phyloP scores from a whole-genome alignment of 352 stramenopile species.

The Pythium oligandrum region DNA sequence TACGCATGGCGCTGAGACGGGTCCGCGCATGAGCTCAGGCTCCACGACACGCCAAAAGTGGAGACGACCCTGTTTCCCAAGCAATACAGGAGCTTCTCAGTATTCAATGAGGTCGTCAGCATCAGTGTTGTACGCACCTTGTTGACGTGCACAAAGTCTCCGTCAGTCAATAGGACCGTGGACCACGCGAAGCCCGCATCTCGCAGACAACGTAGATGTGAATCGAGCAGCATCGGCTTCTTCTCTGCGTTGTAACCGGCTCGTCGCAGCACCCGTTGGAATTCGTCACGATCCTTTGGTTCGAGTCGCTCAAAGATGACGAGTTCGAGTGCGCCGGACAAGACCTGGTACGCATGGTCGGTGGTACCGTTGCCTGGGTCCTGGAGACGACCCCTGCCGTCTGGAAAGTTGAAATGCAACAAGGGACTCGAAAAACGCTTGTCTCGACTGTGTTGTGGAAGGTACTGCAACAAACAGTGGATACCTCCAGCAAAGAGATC shows the following conservation, averaged over 20 bases:
- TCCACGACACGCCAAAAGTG: constrained; percentile 83
- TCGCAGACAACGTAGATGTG: constrained; percentile 61
- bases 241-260: constrained; percentile 54
- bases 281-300: constrained; percentile 47
- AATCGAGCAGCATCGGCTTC: constrained; percentile 74
- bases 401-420: constrained; percentile 78
- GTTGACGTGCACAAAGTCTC: constrained; percentile 84
- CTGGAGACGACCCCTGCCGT: constrained; percentile 44
- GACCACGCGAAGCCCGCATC: constrained; percentile 69
- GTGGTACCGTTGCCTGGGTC: constrained; percentile 79
- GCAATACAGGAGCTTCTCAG: no score
- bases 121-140: constrained; percentile 19
- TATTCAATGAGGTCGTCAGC: constrained; percentile 20
- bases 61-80: constrained; percentile 31
- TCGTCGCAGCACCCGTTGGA: constrained; percentile 53
- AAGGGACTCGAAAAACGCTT: constrained; percentile 61
- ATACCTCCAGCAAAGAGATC: constrained; percentile 79
- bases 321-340: constrained; percentile 71
- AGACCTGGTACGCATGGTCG: constrained; percentile 73
- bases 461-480: constrained; percentile 78
- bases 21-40: constrained; percentile 24
- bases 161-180: constrained; percentile 65
- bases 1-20: constrained; percentile 51
- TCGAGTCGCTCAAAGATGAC: constrained; percentile 84
- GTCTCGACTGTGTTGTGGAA: constrained; percentile 56